Evolutionary conservation across 352 stramenopile species (phyloP), one percentile per base, ranked within the genome.

Genomic region (Stramenopiles sp.): DNA sequence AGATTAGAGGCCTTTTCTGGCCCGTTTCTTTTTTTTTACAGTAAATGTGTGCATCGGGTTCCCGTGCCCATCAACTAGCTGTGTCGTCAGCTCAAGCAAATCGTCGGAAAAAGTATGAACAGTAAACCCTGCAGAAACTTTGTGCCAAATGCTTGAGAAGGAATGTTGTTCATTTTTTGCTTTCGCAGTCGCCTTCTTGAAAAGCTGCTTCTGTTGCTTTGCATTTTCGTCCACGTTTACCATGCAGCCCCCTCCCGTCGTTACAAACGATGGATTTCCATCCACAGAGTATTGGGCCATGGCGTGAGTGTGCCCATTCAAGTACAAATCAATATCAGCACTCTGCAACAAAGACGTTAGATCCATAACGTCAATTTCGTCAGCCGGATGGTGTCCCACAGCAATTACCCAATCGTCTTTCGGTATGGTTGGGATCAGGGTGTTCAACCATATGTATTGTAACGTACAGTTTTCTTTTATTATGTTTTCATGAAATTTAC

Each of bases 401-500:
- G 43, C 43, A 63, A 63, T 63, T 18, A 63, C 43, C 43, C 43
- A 63, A 63, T 63, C 43, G 43, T 63, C 43, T 63, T 63, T 63
- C 12, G 43, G 43, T 63, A 63, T 63, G 25, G 12, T 12, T 63
- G 43, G 43, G 25, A 63, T 63, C 25, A 63, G 25, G 12, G 12
- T 63, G 12, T 63, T 63, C 25, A 63, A 63, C 43, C 43, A 63
- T 12, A 63, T 25, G 43, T 63, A 63, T 63, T 63, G 43, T 63
- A 25, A 12, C 12, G 43, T 63, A 63, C 43, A 63, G 25, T 63
- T 63, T 63, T 63, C 43, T 63, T 25, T 63, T 12, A 63, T 25
- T 12, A 63, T 25, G 25, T 63, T 63, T 63, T 63, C 12, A 63
- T 63, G 43, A 63, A 63, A 63, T 63, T 63, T 63, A 25, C 43